These are phyloP conservation scores for Cyclotella baltica DNA, from an alignment of 108 stramenopile species.

Conservation along the genomic window DNA sequence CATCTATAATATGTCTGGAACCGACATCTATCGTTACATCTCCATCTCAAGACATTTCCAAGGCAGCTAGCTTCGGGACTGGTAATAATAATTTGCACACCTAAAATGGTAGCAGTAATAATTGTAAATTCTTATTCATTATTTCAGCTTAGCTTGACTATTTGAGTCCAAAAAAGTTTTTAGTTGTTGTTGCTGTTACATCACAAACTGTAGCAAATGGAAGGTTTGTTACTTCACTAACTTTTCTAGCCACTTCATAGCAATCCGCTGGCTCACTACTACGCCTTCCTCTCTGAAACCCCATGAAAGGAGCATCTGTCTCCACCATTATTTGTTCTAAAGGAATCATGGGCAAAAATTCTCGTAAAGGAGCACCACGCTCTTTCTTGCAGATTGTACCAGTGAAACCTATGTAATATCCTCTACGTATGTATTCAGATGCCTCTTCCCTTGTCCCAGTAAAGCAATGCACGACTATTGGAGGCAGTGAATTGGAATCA, in stretches of 20 bases:
- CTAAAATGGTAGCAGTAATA: no score
- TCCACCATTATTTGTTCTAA: conserved; percentile 58
- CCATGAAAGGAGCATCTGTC: conserved; percentile 68
- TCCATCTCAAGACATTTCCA: no score
- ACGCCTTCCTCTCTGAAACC: conserved; percentile 45
- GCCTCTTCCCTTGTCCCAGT: conserved; percentile 58
- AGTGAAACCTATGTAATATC: conserved; percentile 65
- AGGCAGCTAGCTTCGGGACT: no score
- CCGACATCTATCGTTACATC: no score
- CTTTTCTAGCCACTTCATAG: conserved; percentile 50
- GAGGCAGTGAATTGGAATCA: conserved; percentile 28
- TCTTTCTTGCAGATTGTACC: conserved; percentile 66
- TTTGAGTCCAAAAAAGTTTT: conserved; percentile 12
- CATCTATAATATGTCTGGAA: no score
- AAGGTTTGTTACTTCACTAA: conserved; percentile 38
- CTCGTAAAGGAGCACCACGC: conserved; percentile 52
- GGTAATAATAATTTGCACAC: no score
- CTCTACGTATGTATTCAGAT: conserved; percentile 46
- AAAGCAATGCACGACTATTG: conserved; percentile 66
- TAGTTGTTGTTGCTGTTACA: conserved; percentile 17
- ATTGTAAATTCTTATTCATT: no score
- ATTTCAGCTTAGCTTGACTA: no score
- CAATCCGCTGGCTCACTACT: conserved; percentile 58
- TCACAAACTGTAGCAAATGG: conserved; percentile 45
- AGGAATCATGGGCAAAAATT: conserved; percentile 53